Conservation (phyloP, 805 yeast species). For the Ogataea paradorogensis region DNA sequence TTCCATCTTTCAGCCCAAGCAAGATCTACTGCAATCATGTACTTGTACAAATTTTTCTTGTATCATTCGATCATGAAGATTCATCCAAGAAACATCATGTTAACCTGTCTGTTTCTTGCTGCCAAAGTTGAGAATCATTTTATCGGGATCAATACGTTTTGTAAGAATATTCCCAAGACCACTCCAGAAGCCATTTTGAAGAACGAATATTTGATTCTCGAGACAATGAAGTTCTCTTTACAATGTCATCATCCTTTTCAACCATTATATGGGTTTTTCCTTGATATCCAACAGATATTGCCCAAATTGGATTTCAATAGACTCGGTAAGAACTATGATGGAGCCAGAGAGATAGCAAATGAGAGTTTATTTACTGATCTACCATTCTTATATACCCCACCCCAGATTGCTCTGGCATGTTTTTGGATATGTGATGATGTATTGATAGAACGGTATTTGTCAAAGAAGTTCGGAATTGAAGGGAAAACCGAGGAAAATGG, state of each 20-base stretch:
- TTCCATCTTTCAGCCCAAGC: conserved; percentile 87
- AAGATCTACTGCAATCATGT: conserved; percentile 80
- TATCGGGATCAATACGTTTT: conserved; percentile 78
- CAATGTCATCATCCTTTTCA: conserved; percentile 85
- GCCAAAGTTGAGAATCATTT: conserved; percentile 92
- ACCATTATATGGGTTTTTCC: conserved; percentile 90
- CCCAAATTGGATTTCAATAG: conserved; percentile 50
- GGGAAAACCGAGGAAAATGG: neutral
- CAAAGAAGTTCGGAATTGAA: conserved; percentile 49
- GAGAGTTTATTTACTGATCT: conserved; percentile 77
- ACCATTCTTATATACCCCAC: conserved; percentile 79
- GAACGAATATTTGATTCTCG: conserved; percentile 75
- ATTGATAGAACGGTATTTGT: conserved; percentile 63
- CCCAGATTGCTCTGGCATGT: conserved; percentile 91
- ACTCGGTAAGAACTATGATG: conserved; percentile 68
- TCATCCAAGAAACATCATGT: conserved; percentile 80
- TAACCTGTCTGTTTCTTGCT: conserved; percentile 82
- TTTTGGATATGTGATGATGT: conserved; percentile 64
- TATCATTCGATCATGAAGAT: conserved; percentile 79
- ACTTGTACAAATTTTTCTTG: conserved; percentile 76
- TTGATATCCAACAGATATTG: conserved; percentile 73
- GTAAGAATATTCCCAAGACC: conserved; percentile 64
- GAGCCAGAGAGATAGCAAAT: conserved; percentile 61
- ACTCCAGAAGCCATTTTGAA: conserved; percentile 66
- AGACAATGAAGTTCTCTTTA: conserved; percentile 73